Evolutionary conservation across 345 rosid species (phyloP).

Genomic region (Eucalyptus cloeziana): DNA sequence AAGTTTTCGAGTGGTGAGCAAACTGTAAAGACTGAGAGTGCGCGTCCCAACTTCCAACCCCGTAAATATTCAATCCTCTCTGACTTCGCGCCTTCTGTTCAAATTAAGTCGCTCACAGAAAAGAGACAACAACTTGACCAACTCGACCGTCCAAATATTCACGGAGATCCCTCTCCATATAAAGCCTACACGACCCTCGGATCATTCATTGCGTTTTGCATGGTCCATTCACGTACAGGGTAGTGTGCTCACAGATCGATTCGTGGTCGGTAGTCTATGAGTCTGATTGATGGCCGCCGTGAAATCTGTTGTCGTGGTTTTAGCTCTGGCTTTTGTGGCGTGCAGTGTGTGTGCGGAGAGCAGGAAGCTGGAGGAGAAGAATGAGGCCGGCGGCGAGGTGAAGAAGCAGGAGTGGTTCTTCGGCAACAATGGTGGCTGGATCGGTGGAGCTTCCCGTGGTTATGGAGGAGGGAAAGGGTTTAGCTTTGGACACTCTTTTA

Average conservation of each 20-base stretch:
- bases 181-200: background rate
- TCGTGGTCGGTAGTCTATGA: background rate
- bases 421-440: slow-evolving; percentile 1
- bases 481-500: background rate
- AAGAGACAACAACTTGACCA: background rate
- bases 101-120: background rate
- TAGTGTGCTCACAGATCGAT: background rate
- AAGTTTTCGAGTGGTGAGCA: background rate
- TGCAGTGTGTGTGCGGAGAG: background rate
- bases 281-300: background rate
- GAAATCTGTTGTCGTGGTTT: background rate
- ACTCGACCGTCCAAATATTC: background rate
- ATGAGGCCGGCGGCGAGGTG: background rate
- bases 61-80: background rate
- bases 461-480: background rate
- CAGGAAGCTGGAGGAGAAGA: slow-evolving; percentile 5
- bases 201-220: background rate
- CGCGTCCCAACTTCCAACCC: slow-evolving; percentile 6
- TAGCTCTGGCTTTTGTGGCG: background rate
- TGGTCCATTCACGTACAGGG: background rate
- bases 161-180: background rate
- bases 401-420: slow-evolving; percentile 10
- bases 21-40: background rate
- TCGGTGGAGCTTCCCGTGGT: background rate
- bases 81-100: background rate